Conservation (phyloP, 2,329 filamentous ascomycete genomes). For the Aspergillus terreus region DNA sequence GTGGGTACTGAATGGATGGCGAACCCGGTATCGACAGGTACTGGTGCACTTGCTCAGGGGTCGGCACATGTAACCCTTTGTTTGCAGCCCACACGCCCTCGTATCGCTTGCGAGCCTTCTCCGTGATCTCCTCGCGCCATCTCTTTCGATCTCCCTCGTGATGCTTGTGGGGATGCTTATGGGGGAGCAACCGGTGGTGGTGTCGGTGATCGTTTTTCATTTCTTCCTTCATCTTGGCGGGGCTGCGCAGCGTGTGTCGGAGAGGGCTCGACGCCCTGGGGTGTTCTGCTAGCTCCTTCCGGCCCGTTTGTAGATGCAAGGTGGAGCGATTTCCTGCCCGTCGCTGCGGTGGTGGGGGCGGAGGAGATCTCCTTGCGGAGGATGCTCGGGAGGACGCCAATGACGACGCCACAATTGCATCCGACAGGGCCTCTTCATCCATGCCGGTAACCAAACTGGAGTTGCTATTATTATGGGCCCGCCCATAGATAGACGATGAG, state of each 20-base stretch:
- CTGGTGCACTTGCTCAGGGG: constrained; percentile 8
- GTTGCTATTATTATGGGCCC: constrained; percentile 22
- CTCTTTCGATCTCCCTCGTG: constrained; percentile 46
- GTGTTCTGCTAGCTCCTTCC: constrained; percentile 25
- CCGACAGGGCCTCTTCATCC: constrained; percentile 38
- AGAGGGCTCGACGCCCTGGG: constrained; percentile 37
- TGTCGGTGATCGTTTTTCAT: constrained; percentile 26
- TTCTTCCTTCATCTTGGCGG: constrained; percentile 34
- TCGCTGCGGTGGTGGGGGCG: constrained; percentile 37
- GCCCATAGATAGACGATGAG: constrained; percentile 22
- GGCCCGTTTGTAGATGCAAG: constrained; percentile 30
- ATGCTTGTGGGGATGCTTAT: constrained; percentile 47
- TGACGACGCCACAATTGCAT: constrained; percentile 47
- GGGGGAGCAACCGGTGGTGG: constrained; percentile 34
- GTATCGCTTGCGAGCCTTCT: constrained; percentile 46
- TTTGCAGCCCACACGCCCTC: constrained; percentile 52
- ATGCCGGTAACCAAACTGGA: constrained; percentile 20
- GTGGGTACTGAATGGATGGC: constrained; percentile 17
- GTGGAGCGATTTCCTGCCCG: constrained; percentile 36
- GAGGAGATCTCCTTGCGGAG: constrained; percentile 34
- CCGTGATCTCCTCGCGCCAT: constrained; percentile 43
- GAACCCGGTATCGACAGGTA: constrained; percentile 9
- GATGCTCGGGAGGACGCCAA: constrained; percentile 41
- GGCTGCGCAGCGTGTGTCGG: constrained; percentile 41
- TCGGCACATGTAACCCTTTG: constrained; percentile 37